A percentile compares a stretch with the other conserved stretches of the same genome.
phyloP scores from a whole-genome alignment of 306 rosid genomes.

The Sicyos baderoa region DNA sequence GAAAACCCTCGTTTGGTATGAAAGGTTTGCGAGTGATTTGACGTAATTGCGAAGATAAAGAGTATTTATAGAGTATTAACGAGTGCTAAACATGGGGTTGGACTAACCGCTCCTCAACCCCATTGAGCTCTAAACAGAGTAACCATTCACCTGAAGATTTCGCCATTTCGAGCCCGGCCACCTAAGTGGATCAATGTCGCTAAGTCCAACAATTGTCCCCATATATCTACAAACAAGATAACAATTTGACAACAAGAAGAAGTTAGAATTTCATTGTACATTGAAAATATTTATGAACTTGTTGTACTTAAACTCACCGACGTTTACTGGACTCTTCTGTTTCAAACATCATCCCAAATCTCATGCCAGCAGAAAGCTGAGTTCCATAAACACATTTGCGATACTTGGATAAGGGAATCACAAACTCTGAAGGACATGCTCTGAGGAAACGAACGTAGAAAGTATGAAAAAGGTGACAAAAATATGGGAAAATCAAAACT shows the following conservation, averaged over 20 bases:
- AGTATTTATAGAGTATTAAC: no score
- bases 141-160: slow-evolving; percentile 70
- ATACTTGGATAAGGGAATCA: slow-evolving; percentile 66
- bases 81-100: no score
- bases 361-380: slow-evolving; percentile 88
- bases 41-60: no score
- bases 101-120: no score
- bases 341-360: slow-evolving; percentile 99
- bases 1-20: no score
- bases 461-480: neutral
- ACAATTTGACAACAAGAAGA: no score
- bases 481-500: neutral
- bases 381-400: slow-evolving; percentile 75
- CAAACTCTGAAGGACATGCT: slow-evolving; percentile 97
- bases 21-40: no score
- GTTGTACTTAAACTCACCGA: slow-evolving; percentile 49
- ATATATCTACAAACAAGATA: slow-evolving; percentile 44
- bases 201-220: slow-evolving; percentile 77
- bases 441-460: slow-evolving; percentile 25
- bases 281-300: neutral
- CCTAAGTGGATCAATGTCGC: slow-evolving; percentile 84
- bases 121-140: no score
- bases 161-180: slow-evolving; percentile 99
- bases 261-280: neutral
- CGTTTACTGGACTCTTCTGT: slow-evolving; percentile 97